Evolutionary conservation across 106 monocot species (phyloP).

Genomic region (Vanilla planifolia): DNA sequence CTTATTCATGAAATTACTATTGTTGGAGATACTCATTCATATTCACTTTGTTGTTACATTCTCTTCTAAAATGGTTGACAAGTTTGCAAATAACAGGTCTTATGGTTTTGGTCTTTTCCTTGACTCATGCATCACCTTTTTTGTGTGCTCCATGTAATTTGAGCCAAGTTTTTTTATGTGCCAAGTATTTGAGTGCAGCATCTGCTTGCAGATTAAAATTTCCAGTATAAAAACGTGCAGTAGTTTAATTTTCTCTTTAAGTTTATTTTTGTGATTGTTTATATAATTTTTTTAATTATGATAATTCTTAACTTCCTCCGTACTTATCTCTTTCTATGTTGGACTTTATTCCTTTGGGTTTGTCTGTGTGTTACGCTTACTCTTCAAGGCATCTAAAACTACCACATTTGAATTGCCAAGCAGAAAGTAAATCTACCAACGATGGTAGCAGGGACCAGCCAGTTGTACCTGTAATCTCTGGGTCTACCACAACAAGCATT

Average conservation of each 20-base stretch:
- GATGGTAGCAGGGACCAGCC: constrained; percentile 39
- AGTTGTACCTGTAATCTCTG: constrained; percentile 33
- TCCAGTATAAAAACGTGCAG: no score
- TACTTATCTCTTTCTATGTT: neutral
- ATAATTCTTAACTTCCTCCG: no score
- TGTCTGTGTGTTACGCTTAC: neutral
- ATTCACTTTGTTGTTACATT: neutral
- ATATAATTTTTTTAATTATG: no score
- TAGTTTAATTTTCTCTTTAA: no score
- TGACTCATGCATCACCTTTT: neutral
- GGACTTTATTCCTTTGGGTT: neutral
- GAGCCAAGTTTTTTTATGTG: no score
- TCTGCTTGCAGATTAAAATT: no score
- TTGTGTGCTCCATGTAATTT: neutral
- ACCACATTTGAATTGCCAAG: constrained; percentile 6
- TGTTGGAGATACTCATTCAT: neutral
- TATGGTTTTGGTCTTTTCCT: no score
- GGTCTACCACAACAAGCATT: constrained; percentile 54
- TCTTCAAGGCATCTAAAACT: neutral
- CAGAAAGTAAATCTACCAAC: constrained; percentile 54
- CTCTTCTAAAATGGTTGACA: neutral
- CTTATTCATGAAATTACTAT: neutral
- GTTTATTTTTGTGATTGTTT: no score
- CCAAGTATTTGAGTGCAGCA: no score
- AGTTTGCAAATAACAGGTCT: no score